Conservation (phyloP, 306 rosid species). For the Malus asiatica region DNA sequence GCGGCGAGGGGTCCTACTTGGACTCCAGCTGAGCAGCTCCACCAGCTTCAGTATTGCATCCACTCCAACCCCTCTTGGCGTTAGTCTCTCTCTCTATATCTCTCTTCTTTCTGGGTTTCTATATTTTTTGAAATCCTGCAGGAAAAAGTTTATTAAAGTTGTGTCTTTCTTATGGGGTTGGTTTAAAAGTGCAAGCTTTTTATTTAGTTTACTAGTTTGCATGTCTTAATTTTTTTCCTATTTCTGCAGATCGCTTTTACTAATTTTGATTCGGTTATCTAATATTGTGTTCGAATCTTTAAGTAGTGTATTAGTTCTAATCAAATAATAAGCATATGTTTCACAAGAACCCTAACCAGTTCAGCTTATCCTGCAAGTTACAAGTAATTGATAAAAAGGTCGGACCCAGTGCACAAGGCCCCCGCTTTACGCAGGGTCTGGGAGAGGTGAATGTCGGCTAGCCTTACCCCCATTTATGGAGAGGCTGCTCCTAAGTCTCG, state of each 20-base stretch:
- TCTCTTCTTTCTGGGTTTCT: not conserved
- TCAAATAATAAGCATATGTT: not conserved
- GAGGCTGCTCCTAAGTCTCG: no score
- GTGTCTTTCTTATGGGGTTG: not conserved
- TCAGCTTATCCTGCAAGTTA: not conserved
- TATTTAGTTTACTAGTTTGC: not conserved
- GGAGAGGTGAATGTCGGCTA: no score
- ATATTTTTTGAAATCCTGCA: slow-evolving; percentile 1
- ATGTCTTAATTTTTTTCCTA: slow-evolving; percentile 8
- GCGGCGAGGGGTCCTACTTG: slow-evolving; percentile 62
- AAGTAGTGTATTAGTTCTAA: not conserved
- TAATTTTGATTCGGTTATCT: slow-evolving; percentile 22
- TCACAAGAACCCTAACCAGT: not conserved
- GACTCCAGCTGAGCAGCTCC: slow-evolving; percentile 78
- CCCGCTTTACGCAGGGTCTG: no score
- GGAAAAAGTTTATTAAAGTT: slow-evolving; percentile 7
- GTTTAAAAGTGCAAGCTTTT: slow-evolving; percentile 3
- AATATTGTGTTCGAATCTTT: not conserved
- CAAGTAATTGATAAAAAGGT: not conserved
- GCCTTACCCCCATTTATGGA: no score
- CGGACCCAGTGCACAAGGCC: no score
- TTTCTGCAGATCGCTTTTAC: slow-evolving; percentile 20
- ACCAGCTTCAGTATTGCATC: slow-evolving; percentile 84
- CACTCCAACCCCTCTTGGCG: slow-evolving; percentile 98
- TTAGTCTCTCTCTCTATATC: slow-evolving; percentile 37